A percentile compares a stretch with the other conserved stretches of the same genome.
Conservation (phyloP, 345 rosid species). For the Rhizophora apiculata region DNA sequence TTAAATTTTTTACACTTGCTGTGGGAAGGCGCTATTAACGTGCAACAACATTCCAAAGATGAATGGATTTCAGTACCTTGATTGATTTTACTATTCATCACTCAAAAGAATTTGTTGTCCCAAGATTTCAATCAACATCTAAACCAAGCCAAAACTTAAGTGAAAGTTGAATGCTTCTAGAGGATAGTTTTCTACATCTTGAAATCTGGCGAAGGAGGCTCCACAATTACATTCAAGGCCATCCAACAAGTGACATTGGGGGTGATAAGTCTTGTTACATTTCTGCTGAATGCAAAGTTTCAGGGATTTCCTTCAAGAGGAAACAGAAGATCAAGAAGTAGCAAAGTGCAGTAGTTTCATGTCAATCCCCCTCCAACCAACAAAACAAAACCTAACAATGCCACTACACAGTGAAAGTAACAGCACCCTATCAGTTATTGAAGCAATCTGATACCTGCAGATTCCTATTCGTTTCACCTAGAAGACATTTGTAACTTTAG, state of each 20-base stretch:
- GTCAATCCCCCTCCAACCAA: no score
- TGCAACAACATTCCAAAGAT: neutral
- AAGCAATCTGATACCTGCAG: no score
- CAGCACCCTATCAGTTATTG: no score
- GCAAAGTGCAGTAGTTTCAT: neutral
- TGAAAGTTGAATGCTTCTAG: neutral
- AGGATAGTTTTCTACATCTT: neutral
- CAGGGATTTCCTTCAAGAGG: neutral
- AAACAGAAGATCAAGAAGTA: neutral
- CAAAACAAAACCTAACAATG: no score
- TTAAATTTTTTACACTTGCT: neutral
- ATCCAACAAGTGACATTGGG: neutral
- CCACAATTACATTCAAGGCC: neutral
- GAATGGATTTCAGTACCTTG: neutral
- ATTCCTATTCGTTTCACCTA: neutral
- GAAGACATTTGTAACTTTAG: neutral
- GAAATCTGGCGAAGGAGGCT: neutral
- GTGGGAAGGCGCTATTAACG: neutral
- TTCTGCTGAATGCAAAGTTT: conserved; percentile 4
- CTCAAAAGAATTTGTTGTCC: neutral
- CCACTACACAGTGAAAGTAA: no score
- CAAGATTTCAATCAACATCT: neutral
- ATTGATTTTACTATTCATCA: no score
- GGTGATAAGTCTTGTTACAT: neutral
- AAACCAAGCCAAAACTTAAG: neutral